Base-by-base conservation (phyloP, 257 asterid species). In the Solanum sitiens region DNA sequence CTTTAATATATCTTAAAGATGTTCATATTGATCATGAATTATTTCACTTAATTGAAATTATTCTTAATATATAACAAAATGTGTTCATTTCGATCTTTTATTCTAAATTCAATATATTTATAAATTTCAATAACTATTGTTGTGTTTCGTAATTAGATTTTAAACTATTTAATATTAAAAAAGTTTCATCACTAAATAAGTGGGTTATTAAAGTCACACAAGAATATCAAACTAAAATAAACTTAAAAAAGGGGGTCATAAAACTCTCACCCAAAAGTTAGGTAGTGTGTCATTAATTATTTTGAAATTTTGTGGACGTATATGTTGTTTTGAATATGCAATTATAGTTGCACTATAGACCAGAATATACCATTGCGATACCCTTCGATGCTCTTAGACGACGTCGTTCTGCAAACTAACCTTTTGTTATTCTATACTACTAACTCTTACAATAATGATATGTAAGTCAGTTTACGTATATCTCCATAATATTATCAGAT, bases 61-160 rank as follows among this genome's bases (percentile, higher is more conserved):
- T 15, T 50, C 3, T 14, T 50, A 50, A 5, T 50, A 7, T 50
- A 15, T 50, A 14, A 47, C 3, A 50, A 5, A 50, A 50, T 5
- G 0, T 14, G 8, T 50, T 50, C 0, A 50, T 5, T 15, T 15
- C 0, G 1, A 2, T 47, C 1, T 0, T 47, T 47, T 47, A 47
- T 18, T 14, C 7, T 47, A 50, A 15, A 47, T 2, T 47, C 0
- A 2, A 47, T 14, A 47, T 3, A 47, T 47, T 14, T 12, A 0
- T 1, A 3, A 1, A 50, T 50, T 50, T 50, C 61, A 16, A 47
- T 47, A 14, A 47, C 59, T 47, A 2, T 47, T 47, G 1, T 35
- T 35, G 5, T 4, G 37, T 35, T 3, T 3, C 5, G 5, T 37
- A 37, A 37, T 37, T 7, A 37, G 40, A 7, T 37, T 8, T 37